These are phyloP conservation scores for Rhodotorula babjevae DNA, from an alignment of 768 basidiomycete species.

Conservation along the genomic window DNA sequence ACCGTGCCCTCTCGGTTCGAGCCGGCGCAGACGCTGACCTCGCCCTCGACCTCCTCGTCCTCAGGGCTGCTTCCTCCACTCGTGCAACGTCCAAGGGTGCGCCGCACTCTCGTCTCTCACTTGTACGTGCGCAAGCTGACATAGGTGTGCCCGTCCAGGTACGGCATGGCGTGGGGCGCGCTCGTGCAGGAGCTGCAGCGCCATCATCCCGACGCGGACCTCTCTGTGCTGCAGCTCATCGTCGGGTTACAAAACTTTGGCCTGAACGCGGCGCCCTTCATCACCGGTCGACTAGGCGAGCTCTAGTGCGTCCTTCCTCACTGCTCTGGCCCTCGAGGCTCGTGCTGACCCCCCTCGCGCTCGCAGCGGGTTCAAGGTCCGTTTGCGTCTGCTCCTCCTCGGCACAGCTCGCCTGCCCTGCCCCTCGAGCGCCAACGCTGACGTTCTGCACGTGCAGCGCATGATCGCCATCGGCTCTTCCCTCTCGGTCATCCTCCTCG, in stretches of 20 bases:
- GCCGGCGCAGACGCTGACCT: background rate
- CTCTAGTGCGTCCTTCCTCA: background rate
- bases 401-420: too few species aligned
- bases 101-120: too few species aligned
- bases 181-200: background rate
- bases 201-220: background rate
- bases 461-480: slow-evolving; percentile 29
- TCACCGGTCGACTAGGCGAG: slow-evolving; percentile 21
- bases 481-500: background rate
- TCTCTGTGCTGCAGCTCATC: slow-evolving; percentile 3
- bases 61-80: slow-evolving; percentile 20
- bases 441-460: background rate
- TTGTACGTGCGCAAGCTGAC: background rate
- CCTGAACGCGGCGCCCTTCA: slow-evolving; percentile 14
- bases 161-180: slow-evolving; percentile 19
- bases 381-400: too few species aligned
- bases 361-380: slow-evolving; percentile 17
- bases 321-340: background rate
- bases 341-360: background rate
- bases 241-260: slow-evolving; percentile 6
- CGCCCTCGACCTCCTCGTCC: background rate
- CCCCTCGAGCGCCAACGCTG: too few species aligned
- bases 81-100: slow-evolving; percentile 21
- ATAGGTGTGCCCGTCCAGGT: background rate
- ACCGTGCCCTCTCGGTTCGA: too few species aligned